A percentile compares a stretch with the other conserved stretches of the same genome.
Evolutionary conservation across 208 protist genomes (phyloP).

Genomic region (Trypanosoma lewisi): DNA sequence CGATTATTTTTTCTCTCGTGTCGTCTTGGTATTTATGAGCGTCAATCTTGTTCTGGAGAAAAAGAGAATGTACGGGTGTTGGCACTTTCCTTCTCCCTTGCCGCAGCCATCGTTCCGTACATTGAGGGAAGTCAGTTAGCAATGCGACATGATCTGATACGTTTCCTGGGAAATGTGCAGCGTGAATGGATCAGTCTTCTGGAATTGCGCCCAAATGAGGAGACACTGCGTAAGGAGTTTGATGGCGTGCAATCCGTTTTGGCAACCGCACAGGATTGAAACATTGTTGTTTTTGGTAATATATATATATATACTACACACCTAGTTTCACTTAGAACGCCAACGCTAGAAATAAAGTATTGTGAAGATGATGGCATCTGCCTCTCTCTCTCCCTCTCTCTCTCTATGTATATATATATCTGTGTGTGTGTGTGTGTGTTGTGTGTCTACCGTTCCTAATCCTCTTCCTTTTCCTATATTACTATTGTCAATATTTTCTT

Average conservation of each 20-base stretch:
- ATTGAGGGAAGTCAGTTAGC: slow-evolving; percentile 35
- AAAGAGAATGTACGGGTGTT: slow-evolving; percentile 10
- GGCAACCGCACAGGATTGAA: slow-evolving; percentile 23
- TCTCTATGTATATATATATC: too few species aligned
- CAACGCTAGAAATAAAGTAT: too few species aligned
- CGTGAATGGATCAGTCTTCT: slow-evolving; percentile 13
- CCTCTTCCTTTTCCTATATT: too few species aligned
- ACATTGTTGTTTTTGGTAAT: not conserved
- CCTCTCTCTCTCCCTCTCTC: too few species aligned
- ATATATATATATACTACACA: too few species aligned
- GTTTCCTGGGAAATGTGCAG: slow-evolving; percentile 35
- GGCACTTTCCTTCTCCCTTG: slow-evolving; percentile 23
- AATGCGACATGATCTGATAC: slow-evolving; percentile 50
- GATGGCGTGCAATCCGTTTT: slow-evolving; percentile 31
- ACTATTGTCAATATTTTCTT: not conserved
- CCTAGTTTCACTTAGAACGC: too few species aligned
- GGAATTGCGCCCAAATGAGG: slow-evolving; percentile 17
- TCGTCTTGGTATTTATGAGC: slow-evolving; percentile 15
- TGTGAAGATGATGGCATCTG: too few species aligned
- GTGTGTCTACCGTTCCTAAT: too few species aligned
- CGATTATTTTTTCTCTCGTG: slow-evolving; percentile 27
- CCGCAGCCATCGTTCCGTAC: slow-evolving; percentile 25
- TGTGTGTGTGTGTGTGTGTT: too few species aligned
- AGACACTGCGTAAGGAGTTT: slow-evolving; percentile 26
- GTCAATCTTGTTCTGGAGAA: not conserved